Evolutionary conservation across 257 asterid genomes (phyloP), one percentile per base, ranked within the genome.

Genomic region (Euphrasia confusa): DNA sequence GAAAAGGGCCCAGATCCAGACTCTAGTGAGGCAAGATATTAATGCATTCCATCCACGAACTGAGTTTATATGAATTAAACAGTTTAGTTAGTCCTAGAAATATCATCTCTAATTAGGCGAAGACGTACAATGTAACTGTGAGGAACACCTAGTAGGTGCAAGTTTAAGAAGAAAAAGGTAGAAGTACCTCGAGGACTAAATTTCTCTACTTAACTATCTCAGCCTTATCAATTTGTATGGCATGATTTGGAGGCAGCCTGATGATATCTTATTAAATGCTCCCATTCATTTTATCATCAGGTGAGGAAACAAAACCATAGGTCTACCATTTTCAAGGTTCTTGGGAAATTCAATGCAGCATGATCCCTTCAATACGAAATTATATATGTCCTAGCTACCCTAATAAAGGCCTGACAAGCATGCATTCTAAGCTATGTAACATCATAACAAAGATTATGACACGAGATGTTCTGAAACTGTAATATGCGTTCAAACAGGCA

Each of bases 401-500:
- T 53, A 53, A 21, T 24, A 21, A 42, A 12, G 18, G 32, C 61
- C 26, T 4, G 18, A 54, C 59, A 48, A 54, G 50, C 52, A 56
- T 48, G 37, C 28, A 64, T 49, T 35, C 39, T 33, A 60, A 53
- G 65, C 37, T 54, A 54, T 50, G 56, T 45, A 18, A 53, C 1
- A n/a, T 53, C 58, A 8, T 53, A 53, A 24, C 55, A 45, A 45
- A 42, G 61, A 37, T 35, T 39, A 32, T 53, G 48, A 37, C 70
- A 45, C 33, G 18, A 53, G 17, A 48, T 53, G 71, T 50, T 42
- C 63, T 65, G 49, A 61, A 61, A 65, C 18, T 55, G 45, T 49
- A 65, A 15, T 52, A 55, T 53, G 61, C 55, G 35, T 40, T 30
- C 55, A 53, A 61, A 50, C 18, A 32, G 57, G 15, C 65, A 26